Percentiles rank a stretch among this genome's conserved stretches.
Evolutionary conservation across 192 early-diverging fungal species (phyloP).

Genomic region (Rhizophagus sp.): DNA sequence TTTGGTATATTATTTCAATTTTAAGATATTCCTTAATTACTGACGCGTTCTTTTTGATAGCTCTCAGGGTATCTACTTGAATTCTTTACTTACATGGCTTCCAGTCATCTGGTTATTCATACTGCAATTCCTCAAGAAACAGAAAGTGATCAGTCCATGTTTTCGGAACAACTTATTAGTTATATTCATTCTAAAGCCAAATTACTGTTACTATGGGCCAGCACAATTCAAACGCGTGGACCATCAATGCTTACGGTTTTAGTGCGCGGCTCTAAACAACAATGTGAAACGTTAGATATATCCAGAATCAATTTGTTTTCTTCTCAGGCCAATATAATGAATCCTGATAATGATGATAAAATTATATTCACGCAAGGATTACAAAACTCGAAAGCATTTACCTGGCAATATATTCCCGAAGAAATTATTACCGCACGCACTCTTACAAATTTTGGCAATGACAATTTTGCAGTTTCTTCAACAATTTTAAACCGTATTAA

Average conservation of each 20-base stretch:
- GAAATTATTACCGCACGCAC: not conserved
- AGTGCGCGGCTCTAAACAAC: not conserved
- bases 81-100: too few species aligned
- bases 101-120: too few species aligned
- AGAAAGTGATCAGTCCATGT: not conserved
- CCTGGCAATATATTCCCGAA: not conserved
- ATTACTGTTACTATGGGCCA: not conserved
- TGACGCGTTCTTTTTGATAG: too few species aligned
- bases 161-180: not conserved
- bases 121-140: too few species aligned
- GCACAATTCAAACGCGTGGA: not conserved
- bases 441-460: not conserved
- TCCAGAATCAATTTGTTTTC: not conserved
- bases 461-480: not conserved
- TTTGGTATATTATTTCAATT: too few species aligned
- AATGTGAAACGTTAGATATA: not conserved
- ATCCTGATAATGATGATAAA: not conserved
- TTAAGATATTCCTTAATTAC: too few species aligned
- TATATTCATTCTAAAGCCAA: not conserved
- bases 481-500: not conserved
- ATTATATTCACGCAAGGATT: not conserved
- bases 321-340: not conserved
- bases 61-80: too few species aligned
- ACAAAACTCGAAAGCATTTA: not conserved
- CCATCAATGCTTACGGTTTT: not conserved